Evolutionary conservation across 176 grass and related monocot species (phyloP), one percentile per base, ranked within the genome.

Genomic region (Oropetium thomaeum): DNA sequence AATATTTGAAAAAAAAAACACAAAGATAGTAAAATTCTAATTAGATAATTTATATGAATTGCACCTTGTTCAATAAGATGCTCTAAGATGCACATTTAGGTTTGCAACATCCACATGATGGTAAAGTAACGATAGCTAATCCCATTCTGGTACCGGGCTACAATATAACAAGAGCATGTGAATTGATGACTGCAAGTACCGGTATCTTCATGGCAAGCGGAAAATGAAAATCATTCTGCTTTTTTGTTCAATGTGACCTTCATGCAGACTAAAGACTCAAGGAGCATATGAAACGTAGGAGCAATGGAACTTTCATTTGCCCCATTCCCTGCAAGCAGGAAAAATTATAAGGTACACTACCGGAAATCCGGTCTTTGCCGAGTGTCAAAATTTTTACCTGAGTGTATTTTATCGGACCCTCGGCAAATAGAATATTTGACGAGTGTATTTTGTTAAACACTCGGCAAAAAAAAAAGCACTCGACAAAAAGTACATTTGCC

Each of bases 231-330:
- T 44, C 40, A 73, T 88, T 92, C 91, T 8, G 51, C 65, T 82
- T 86, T 81, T 49, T 51, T 77, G 58, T 81, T 81, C 29, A 98
- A 39, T 53, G 84, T 84, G 75, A 94, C 51, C 71, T 81, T 91
- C 84, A 98, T 81, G 67, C 81, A 84, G 82, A 82, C 70, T 64
- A 98, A 73, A 49, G 75, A 83, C 51, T 85, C 84, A 67, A 79
- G 38, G 43, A 98, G 58, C 79, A 75, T 76, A 63, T 41, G 75
- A 27, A 92, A 87, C 53, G 77, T 64, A 73, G 75, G 82, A 68
- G 39, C 31, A 58, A 69, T 67, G 42, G 13, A 76, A 69, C 43
- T 52, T 72, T 85, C 47, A 2, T 70, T 54, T 61, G 85, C 37
- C 20, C 26, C n/a, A 49, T 84, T 88, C 45, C 69, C 89, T 93